A percentile compares a stretch with the other conserved stretches of the same genome.
These are phyloP conservation scores for Aspergillus nomiae DNA, from an alignment of 2,329 filamentous ascomycete genomes.

Conservation along the genomic window DNA sequence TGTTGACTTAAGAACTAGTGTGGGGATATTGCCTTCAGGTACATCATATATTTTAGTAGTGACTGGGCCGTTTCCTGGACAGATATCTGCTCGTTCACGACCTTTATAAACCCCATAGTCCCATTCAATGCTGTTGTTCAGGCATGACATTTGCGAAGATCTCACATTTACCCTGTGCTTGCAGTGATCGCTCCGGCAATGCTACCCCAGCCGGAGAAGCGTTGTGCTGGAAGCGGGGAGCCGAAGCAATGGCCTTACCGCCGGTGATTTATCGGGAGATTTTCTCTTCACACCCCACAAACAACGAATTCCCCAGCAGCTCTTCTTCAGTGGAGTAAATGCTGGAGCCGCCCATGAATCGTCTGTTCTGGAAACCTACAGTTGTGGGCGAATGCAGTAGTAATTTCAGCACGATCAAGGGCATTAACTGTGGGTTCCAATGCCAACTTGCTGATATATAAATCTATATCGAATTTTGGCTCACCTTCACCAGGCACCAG, in stretches of 20 bases:
- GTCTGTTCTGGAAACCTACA: background rate
- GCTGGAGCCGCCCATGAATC: background rate
- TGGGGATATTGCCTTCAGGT: background rate
- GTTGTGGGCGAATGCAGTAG: background rate
- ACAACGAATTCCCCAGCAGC: background rate
- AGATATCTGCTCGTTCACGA: background rate
- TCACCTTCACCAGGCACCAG: too few species aligned
- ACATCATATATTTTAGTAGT: background rate
- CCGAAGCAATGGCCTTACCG: background rate
- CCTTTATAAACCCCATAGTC: background rate
- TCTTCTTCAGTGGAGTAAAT: background rate
- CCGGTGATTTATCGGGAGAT: conserved; percentile 5
- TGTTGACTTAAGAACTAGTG: background rate
- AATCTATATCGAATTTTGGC: background rate
- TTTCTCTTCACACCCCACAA: background rate
- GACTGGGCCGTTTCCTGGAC: background rate
- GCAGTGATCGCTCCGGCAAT: background rate
- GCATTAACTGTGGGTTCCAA: background rate
- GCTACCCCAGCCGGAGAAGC: conserved; percentile 1
- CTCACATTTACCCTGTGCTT: background rate
- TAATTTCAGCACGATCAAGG: background rate
- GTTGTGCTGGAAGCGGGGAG: background rate
- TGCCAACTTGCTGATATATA: background rate
- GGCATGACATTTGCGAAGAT: background rate
- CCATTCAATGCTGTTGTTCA: background rate